Conservation (phyloP, 306 rosid species). For the Vigna unguiculata region DNA sequence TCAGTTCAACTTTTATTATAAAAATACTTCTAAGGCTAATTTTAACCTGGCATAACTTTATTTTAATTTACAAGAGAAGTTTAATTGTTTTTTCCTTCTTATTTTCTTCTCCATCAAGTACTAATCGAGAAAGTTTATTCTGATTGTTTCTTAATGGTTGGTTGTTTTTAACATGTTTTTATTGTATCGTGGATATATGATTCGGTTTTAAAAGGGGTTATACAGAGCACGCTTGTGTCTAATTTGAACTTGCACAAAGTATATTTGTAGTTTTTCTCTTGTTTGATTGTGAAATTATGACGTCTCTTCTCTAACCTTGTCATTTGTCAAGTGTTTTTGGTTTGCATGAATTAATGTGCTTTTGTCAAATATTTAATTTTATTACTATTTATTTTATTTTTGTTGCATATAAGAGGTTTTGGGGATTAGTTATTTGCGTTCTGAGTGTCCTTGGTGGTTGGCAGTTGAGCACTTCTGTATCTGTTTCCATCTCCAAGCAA, state of each 20-base stretch:
- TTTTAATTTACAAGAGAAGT: not conserved
- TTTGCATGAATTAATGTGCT: conserved; percentile 13
- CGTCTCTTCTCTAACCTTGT: conserved; percentile 8
- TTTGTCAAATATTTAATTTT: not conserved
- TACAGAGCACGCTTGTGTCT: too few species aligned
- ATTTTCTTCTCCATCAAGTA: not conserved
- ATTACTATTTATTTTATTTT: not conserved
- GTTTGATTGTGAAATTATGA: conserved; percentile 3
- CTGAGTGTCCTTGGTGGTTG: conserved; percentile 36
- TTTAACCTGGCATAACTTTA: not conserved
- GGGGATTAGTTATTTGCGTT: conserved; percentile 9
- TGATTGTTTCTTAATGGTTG: not conserved
- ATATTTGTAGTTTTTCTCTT: conserved; percentile 6
- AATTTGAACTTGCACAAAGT: not conserved
- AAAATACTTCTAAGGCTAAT: not conserved
- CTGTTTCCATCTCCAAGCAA: conserved; percentile 52
- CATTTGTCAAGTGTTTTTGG: conserved; percentile 6
- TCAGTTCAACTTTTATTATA: not conserved
- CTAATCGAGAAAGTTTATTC: not conserved
- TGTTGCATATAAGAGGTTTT: not conserved
- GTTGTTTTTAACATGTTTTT: not conserved
- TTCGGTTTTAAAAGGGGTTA: too few species aligned
- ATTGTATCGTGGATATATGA: too few species aligned
- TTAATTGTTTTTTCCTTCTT: not conserved
- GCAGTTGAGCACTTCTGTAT: conserved; percentile 55